Evolutionary conservation across 148 eudicot species (phyloP), one percentile per base, ranked within the genome.

Genomic region (Silene uniflora): DNA sequence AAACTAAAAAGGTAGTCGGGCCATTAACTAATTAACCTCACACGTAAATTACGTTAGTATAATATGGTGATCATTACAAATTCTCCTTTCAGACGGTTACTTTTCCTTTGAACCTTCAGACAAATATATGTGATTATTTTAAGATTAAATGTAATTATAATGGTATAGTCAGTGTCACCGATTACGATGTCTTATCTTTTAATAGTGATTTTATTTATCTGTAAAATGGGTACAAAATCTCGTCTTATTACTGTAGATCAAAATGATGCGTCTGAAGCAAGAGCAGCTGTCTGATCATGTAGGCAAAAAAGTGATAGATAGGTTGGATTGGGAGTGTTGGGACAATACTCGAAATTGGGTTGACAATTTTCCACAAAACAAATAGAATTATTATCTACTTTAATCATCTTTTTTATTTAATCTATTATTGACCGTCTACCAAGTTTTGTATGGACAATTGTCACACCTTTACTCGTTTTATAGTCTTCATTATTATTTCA

Each of bases 31-130:
- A 32, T 62, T 18, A 23, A 58, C 72, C 72, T 54, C 42, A 78
- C 81, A 78, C 76, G 81, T 78, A 65, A 35, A 22, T 42, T 4
- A 52, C n/a, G n/a, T n/a, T n/a, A n/a, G n/a, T n/a, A n/a, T 17
- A 32, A 65, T 66, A 18, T 0, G 54, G 25, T 54, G 16, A 75
- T 47, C 2, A 74, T 74, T n/a, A n/a, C n/a, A n/a, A n/a, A n/a
- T n/a, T n/a, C n/a, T n/a, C n/a, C n/a, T n/a, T n/a, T n/a, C n/a
- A n/a, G n/a, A n/a, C n/a, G n/a, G n/a, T n/a, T n/a, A n/a, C n/a
- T n/a, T n/a, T n/a, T n/a, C n/a, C n/a, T n/a, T n/a, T n/a, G n/a
- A n/a, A n/a, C n/a, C n/a, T n/a, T n/a, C n/a, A n/a, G n/a, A n/a
- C n/a, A n/a, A n/a, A n/a, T n/a, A n/a, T n/a, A n/a, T n/a, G n/a